Conservation (phyloP, 352 stramenopile genomes). For the Pythium chondricola region DNA sequence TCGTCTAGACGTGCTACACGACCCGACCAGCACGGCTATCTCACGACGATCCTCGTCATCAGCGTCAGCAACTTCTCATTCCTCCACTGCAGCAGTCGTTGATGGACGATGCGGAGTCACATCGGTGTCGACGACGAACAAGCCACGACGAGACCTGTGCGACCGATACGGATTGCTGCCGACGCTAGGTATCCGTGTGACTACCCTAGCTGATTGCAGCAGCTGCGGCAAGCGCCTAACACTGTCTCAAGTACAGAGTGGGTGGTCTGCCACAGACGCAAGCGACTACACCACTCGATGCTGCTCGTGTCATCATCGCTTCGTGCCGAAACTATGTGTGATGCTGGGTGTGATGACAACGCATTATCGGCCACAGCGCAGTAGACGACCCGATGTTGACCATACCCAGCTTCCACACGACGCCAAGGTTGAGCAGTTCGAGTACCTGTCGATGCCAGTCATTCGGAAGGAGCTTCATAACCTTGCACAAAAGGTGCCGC, state of each 20-base stretch:
- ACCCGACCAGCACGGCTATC: not conserved
- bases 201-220: constrained; percentile 31
- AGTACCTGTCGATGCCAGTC: constrained; percentile 38
- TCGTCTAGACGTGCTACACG: constrained; percentile 13
- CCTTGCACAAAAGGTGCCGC: constrained; percentile 26
- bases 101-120: constrained; percentile 4
- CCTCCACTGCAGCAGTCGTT: constrained; percentile 8
- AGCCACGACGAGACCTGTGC: constrained; percentile 28
- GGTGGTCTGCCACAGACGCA: constrained; percentile 23
- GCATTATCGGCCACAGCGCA: constrained; percentile 10
- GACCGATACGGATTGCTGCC: constrained; percentile 42
- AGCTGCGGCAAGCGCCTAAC: constrained; percentile 25
- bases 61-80: constrained; percentile 2
- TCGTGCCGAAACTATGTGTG: constrained; percentile 30
- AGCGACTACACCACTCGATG: constrained; percentile 41
- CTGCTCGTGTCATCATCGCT: constrained; percentile 20
- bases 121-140: constrained; percentile 8
- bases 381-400: not conserved
- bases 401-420: constrained; percentile 9
- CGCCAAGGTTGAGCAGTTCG: constrained; percentile 28
- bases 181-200: constrained; percentile 29
- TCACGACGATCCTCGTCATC: constrained; percentile 6
- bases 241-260: constrained; percentile 27
- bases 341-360: constrained; percentile 30
- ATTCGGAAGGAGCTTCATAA: constrained; percentile 40